Conservation (phyloP, 2,329 filamentous ascomycete species). For the Xylariaceae sp. region DNA sequence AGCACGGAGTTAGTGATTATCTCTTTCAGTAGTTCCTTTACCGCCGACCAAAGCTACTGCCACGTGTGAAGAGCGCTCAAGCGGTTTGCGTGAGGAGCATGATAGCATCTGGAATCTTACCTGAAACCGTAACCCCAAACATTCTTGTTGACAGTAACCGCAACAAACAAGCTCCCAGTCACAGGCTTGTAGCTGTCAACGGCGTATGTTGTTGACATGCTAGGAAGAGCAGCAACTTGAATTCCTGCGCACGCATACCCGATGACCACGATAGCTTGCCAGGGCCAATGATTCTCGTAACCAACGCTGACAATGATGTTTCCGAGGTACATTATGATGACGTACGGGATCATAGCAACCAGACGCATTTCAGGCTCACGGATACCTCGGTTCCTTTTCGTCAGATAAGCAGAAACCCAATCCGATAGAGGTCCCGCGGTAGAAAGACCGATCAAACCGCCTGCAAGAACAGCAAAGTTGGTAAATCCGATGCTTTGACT, state of each 20-base stretch:
- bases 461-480: conserved; percentile 43
- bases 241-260: conserved; percentile 37
- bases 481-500: conserved; percentile 43
- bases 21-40: no score
- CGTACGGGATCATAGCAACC: conserved; percentile 39
- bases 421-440: conserved; percentile 42
- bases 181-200: conserved; percentile 62
- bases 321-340: conserved; percentile 39
- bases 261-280: conserved; percentile 42
- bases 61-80: no score
- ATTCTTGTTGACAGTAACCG: conserved; percentile 46
- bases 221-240: conserved; percentile 45
- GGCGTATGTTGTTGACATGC: conserved; percentile 54
- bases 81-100: no score
- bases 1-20: no score
- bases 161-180: conserved; percentile 56
- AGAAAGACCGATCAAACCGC: conserved; percentile 36
- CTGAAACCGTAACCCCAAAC: conserved; percentile 31
- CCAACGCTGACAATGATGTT: conserved; percentile 43
- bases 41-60: no score
- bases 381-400: conserved; percentile 38
- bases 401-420: conserved; percentile 36
- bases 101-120: no score
- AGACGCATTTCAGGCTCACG: conserved; percentile 45
- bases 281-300: conserved; percentile 43